Evolutionary conservation across 2,329 filamentous ascomycete genomes (phyloP).

Genomic region (Xylaria sp.): DNA sequence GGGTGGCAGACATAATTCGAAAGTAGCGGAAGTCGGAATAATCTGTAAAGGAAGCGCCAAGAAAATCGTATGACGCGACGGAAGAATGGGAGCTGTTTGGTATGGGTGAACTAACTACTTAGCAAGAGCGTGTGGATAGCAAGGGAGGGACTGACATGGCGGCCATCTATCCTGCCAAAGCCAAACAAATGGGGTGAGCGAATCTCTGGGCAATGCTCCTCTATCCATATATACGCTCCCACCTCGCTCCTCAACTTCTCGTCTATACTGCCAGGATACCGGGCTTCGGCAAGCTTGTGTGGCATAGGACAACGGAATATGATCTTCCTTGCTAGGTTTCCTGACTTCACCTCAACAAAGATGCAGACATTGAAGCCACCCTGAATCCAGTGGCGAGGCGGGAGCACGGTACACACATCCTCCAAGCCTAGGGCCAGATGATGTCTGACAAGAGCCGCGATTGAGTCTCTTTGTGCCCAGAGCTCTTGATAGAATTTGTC

Average conservation of each 20-base stretch:
- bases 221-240: constrained; percentile 8
- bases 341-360: constrained; percentile 9
- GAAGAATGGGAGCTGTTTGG: constrained; percentile 6
- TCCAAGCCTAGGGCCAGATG: not conserved
- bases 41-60: constrained; percentile 10
- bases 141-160: constrained; percentile 7
- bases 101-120: constrained; percentile 19
- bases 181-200: constrained; percentile 16
- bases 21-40: constrained; percentile 11
- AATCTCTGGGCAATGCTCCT: constrained; percentile 19
- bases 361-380: constrained; percentile 19
- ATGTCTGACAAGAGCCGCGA: constrained; percentile 14
- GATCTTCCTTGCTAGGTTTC: constrained; percentile 3
- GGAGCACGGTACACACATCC: not conserved
- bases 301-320: constrained; percentile 22
- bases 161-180: constrained; percentile 14
- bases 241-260: constrained; percentile 13
- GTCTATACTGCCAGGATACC: constrained; percentile 20
- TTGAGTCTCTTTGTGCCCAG: constrained; percentile 12
- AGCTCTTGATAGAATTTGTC: constrained; percentile 18
- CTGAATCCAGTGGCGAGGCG: not conserved
- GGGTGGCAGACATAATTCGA: constrained; percentile 10
- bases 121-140: constrained; percentile 2
- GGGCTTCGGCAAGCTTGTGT: constrained; percentile 20
- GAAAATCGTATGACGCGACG: constrained; percentile 1